These are phyloP conservation scores for bread wheat (Triticum aestivum) DNA, from an alignment of 176 grass and related monocot species.

Conservation along the genomic window IWGSC_CS_RefSeq_v2.1 NC_057801.1:84890040-84890539, in stretches of 20 bases:
- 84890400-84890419: slow-evolving; percentile 95
- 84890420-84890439: slow-evolving; percentile 96
- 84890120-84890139: slow-evolving; percentile 75
- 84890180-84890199: slow-evolving; percentile 92
- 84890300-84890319: slow-evolving; percentile 93
- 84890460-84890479: slow-evolving; percentile 59
- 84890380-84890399: slow-evolving; percentile 73
- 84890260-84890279: slow-evolving; percentile 79
- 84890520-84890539: slow-evolving; percentile 91
- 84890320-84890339: slow-evolving; percentile 71
- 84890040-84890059: slow-evolving; percentile 81
- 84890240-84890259: slow-evolving; percentile 63
- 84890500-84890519: slow-evolving; percentile 73
- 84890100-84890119: slow-evolving; percentile 95
- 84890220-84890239: slow-evolving; percentile 64
- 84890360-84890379: slow-evolving; percentile 68
- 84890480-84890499: slow-evolving; percentile 61
- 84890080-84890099: slow-evolving; percentile 98
- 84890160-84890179: slow-evolving; percentile 84
- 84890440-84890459: slow-evolving; percentile 38
- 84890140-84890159: slow-evolving; percentile 71
- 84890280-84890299: slow-evolving; percentile 95
- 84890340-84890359: slow-evolving; percentile 79
- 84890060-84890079: slow-evolving; percentile 74
- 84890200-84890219: slow-evolving; percentile 95